These are phyloP conservation scores for Macrotyloma uniflorum DNA, from an alignment of 306 rosid genomes.

Conservation along the genomic window DNA sequence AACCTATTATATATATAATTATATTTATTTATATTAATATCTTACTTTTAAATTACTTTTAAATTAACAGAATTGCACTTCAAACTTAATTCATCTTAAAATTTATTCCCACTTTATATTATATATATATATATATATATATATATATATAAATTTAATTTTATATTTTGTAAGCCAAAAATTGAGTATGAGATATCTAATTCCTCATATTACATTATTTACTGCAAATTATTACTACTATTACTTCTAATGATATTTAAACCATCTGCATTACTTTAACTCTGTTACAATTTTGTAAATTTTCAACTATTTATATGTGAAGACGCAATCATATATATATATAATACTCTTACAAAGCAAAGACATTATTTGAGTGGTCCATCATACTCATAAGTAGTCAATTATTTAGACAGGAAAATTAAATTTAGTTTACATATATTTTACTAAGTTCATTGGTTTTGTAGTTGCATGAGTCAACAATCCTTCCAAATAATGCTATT, in stretches of 20 bases:
- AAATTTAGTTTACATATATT: neutral
- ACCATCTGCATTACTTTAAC: neutral
- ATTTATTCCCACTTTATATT: no score
- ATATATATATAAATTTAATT: no score
- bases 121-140: no score
- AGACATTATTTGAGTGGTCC: neutral
- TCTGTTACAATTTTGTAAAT: neutral
- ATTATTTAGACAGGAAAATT: neutral
- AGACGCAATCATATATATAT: neutral
- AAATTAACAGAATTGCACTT: no score
- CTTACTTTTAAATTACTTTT: no score
- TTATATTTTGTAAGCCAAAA: no score
- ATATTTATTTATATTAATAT: no score
- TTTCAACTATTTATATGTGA: neutral
- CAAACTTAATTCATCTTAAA: no score
- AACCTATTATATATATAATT: no score
- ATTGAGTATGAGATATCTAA: no score
- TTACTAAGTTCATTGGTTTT: neutral
- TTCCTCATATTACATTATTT: no score
- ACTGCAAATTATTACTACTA: no score
- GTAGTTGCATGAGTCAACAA: constrained; percentile 17
- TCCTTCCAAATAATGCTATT: constrained; percentile 23
- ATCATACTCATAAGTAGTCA: neutral
- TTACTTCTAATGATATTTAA: neutral
- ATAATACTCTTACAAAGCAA: neutral